phyloP scores from a whole-genome alignment of 495 filamentous ascomycete genomes.

The Barbatosphaeria neglecta region DNA sequence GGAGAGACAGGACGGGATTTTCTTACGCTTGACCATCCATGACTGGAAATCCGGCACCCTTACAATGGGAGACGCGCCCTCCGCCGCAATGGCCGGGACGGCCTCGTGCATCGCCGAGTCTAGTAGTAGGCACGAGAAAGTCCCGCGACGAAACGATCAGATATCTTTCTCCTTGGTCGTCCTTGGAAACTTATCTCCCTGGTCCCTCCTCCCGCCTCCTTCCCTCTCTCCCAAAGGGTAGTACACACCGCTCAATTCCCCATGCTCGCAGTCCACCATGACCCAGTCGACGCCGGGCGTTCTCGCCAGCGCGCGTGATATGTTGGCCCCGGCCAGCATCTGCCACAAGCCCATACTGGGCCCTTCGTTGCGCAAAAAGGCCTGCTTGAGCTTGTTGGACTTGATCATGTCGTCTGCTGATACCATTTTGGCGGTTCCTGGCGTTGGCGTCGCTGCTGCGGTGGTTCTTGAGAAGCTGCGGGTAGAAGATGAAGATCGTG shows the following conservation, averaged over 20 bases:
- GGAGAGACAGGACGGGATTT: not conserved
- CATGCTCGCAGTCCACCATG: slow-evolving; percentile 67
- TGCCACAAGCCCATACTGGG: slow-evolving; percentile 59
- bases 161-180: too few relatives aligned
- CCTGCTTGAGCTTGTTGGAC: slow-evolving; percentile 50
- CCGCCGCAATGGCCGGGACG: slow-evolving; percentile 57
- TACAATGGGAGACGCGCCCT: slow-evolving; percentile 57
- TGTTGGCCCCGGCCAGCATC: slow-evolving; percentile 63
- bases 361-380: slow-evolving; percentile 41
- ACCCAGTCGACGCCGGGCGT: slow-evolving; percentile 59
- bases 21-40: slow-evolving; percentile 62
- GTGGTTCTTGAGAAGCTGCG: not conserved
- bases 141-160: too few relatives aligned
- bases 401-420: slow-evolving; percentile 42
- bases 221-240: too few relatives aligned
- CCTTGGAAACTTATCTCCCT: too few relatives aligned
- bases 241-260: slow-evolving; percentile 64
- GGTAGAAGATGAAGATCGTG: not conserved
- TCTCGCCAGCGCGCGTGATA: slow-evolving; percentile 54
- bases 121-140: too few relatives aligned
- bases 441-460: not conserved
- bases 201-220: too few relatives aligned
- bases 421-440: slow-evolving; percentile 4
- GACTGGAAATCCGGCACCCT: slow-evolving; percentile 53
- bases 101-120: slow-evolving; percentile 77